These are phyloP conservation scores for Plantago ovata DNA, from an alignment of 257 asterid genomes.

Conservation along the genomic window DNA sequence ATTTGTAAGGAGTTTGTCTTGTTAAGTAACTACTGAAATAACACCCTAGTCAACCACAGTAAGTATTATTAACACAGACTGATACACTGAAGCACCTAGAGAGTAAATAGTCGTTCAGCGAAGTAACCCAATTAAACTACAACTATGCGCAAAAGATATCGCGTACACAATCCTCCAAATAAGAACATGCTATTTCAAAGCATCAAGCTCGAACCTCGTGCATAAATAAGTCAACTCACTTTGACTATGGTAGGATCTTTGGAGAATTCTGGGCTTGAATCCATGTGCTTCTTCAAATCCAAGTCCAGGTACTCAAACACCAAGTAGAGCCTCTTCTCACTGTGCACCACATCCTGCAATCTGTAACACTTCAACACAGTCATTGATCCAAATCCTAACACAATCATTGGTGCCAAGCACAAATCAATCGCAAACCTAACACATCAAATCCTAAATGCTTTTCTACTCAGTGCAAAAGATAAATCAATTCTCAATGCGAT, in stretches of 20 bases:
- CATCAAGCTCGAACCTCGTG: neutral
- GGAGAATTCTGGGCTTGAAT: slow-evolving; percentile 84
- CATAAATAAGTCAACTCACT: slow-evolving; percentile 40
- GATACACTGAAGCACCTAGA: too few species aligned
- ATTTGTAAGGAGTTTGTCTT: too few species aligned
- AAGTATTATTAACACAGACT: too few species aligned
- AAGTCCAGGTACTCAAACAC: slow-evolving; percentile 96
- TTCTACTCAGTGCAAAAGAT: neutral
- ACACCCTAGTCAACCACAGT: too few species aligned
- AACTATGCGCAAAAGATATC: too few species aligned
- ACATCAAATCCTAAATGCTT: neutral
- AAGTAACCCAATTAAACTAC: too few species aligned
- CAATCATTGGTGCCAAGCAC: too few species aligned
- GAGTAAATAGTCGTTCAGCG: too few species aligned
- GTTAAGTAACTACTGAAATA: too few species aligned
- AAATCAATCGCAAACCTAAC: too few species aligned
- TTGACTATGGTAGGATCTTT: slow-evolving; percentile 72
- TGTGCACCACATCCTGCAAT: slow-evolving; percentile 98
- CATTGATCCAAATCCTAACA: slow-evolving; percentile 13
- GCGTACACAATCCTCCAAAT: slow-evolving; percentile 12
- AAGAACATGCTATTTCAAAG: neutral
- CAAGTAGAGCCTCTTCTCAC: slow-evolving; percentile 84
- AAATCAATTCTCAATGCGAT: slow-evolving; percentile 10
- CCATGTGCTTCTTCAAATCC: slow-evolving; percentile 99
- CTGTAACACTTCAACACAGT: slow-evolving; percentile 32